Evolutionary conservation across 495 filamentous ascomycete species (phyloP).

Genomic region (Neurospora tetraspora): DNA sequence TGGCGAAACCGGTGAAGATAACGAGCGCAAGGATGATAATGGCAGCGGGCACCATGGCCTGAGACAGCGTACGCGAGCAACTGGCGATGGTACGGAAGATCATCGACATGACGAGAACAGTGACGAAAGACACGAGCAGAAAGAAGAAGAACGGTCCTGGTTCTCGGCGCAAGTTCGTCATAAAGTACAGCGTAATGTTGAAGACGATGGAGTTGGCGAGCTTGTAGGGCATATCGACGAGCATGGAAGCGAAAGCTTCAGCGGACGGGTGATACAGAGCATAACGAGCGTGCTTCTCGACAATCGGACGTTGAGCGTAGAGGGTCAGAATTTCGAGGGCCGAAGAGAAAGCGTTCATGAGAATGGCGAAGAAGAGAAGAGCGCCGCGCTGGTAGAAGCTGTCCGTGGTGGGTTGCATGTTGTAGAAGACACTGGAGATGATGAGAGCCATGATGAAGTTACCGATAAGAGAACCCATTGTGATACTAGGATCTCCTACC

Average conservation of each 20-base stretch:
- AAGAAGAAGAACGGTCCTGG: conserved; percentile 74
- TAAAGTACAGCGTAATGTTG: conserved; percentile 75
- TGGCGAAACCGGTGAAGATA: conserved; percentile 85
- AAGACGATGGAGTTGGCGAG: conserved; percentile 38
- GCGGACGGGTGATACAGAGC: conserved; percentile 88
- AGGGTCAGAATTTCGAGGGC: conserved; percentile 74
- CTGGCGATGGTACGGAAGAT: conserved; percentile 78
- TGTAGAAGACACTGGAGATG: conserved; percentile 74
- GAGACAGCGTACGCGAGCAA: conserved; percentile 65
- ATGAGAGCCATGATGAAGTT: conserved; percentile 70
- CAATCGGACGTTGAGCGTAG: conserved; percentile 79
- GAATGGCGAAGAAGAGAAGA: conserved; percentile 77
- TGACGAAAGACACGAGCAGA: conserved; percentile 59
- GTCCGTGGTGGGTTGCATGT: conserved; percentile 48
- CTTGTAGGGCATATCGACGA: conserved; percentile 73
- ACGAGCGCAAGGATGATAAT: conserved; percentile 73
- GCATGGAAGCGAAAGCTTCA: conserved; percentile 75
- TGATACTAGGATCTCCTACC: conserved; percentile 60
- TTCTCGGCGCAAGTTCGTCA: conserved; percentile 72
- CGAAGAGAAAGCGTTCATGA: conserved; percentile 77
- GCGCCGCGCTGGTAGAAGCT: conserved; percentile 76
- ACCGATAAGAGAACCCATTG: conserved; percentile 58
- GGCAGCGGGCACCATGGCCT: conserved; percentile 76
- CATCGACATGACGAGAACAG: conserved; percentile 63
- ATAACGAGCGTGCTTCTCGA: conserved; percentile 84